A percentile compares a stretch with the other conserved stretches of the same genome.
These are phyloP conservation scores for Colletotrichum trifolii DNA, from an alignment of 2,329 filamentous ascomycete species.

Conservation along the genomic window DNA sequence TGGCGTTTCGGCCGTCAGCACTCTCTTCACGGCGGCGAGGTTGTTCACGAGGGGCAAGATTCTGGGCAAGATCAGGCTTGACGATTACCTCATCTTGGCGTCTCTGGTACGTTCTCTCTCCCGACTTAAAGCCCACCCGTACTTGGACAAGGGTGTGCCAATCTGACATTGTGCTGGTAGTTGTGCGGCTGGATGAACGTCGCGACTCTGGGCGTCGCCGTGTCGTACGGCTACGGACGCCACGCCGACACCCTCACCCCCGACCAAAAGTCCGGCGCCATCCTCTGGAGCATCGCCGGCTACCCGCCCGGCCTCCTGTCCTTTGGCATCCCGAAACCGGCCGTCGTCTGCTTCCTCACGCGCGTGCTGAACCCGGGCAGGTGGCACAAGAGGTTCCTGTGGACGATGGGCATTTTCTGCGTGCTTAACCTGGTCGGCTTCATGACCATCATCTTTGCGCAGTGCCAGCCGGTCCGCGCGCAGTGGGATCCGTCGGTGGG, in stretches of 20 bases:
- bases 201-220: constrained; percentile 46
- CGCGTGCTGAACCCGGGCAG: constrained; percentile 51
- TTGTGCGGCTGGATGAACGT: constrained; percentile 47
- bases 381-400: constrained; percentile 49
- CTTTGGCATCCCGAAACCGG: constrained; percentile 55
- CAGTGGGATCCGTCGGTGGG: constrained; percentile 51
- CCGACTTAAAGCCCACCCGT: not conserved
- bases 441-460: constrained; percentile 54
- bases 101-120: constrained; percentile 43
- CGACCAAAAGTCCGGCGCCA: constrained; percentile 43
- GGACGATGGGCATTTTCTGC: constrained; percentile 46
- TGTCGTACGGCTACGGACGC: constrained; percentile 51
- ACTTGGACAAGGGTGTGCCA: not conserved
- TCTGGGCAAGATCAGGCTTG: constrained; percentile 45
- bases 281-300: constrained; percentile 49
- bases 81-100: constrained; percentile 51
- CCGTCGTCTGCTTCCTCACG: constrained; percentile 51
- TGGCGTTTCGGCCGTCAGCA: constrained; percentile 43
- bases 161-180: not conserved
- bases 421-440: constrained; percentile 46
- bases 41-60: constrained; percentile 44
- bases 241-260: constrained; percentile 47
- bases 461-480: constrained; percentile 52
- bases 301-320: constrained; percentile 52
- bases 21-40: constrained; percentile 43